Conservation (phyloP, 345 rosid genomes). For the Arabidopsis arenosa region DNA sequence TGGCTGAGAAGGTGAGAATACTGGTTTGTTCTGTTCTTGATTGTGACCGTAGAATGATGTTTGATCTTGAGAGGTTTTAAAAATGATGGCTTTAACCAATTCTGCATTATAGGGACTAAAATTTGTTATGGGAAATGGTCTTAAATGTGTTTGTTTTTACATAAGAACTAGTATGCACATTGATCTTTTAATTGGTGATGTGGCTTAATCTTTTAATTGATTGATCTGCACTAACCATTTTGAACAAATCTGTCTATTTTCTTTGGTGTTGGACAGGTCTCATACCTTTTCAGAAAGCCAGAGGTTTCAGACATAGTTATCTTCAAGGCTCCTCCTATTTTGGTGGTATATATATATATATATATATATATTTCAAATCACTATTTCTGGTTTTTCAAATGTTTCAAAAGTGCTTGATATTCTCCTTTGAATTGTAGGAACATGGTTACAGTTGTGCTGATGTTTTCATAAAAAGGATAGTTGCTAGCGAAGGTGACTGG, state of each 20-base stretch:
- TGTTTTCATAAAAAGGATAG: slow-evolving; percentile 88
- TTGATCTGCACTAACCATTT: not conserved
- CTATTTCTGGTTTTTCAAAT: slow-evolving; percentile 3
- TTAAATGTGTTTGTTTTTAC: not conserved
- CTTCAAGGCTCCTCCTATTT: slow-evolving; percentile 83
- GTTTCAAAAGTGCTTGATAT: slow-evolving; percentile 19
- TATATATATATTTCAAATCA: slow-evolving; percentile 33
- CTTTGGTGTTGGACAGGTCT: slow-evolving; percentile 57
- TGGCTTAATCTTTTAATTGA: not conserved
- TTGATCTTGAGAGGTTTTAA: not conserved
- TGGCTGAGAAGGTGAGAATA: slow-evolving; percentile 80
- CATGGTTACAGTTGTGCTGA: slow-evolving; percentile 64
- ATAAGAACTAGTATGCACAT: not conserved
- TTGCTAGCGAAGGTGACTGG: slow-evolving; percentile 85
- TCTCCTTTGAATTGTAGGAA: slow-evolving; percentile 54
- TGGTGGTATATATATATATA: slow-evolving; percentile 58
- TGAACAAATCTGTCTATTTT: not conserved
- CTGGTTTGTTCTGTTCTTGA: slow-evolving; percentile 1
- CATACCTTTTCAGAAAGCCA: slow-evolving; percentile 80
- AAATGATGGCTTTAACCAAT: not conserved
- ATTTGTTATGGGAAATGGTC: not conserved
- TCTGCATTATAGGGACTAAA: not conserved
- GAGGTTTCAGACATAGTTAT: slow-evolving; percentile 85
- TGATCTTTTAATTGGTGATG: not conserved
- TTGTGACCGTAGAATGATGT: not conserved